These are phyloP conservation scores for Xylariaceae sp. DNA, from an alignment of 2,329 filamentous ascomycete species.

Conservation along the genomic window DNA sequence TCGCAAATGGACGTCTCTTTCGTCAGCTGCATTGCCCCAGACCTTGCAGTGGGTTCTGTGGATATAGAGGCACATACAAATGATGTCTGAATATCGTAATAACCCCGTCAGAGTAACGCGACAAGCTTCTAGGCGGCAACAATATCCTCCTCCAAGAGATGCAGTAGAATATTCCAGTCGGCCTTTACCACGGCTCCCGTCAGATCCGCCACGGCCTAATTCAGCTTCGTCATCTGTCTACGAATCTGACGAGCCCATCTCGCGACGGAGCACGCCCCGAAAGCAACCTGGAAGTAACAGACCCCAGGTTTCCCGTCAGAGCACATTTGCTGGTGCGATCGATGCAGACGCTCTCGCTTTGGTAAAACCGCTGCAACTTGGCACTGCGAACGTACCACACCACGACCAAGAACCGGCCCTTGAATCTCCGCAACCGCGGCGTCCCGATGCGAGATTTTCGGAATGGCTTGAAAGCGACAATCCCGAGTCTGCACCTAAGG, in stretches of 20 bases:
- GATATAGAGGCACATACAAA: slow-evolving; percentile 1
- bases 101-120: background rate
- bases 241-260: slow-evolving; percentile 8
- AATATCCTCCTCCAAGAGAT: slow-evolving; percentile 13
- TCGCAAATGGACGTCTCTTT: background rate
- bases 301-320: background rate
- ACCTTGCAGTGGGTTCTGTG: background rate
- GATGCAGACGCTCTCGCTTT: slow-evolving; percentile 14
- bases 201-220: slow-evolving; percentile 7
- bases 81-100: slow-evolving; percentile 9
- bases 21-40: background rate
- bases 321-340: slow-evolving; percentile 6
- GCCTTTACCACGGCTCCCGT: slow-evolving; percentile 16
- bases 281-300: background rate
- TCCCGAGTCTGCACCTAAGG: background rate
- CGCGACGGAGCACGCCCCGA: background rate
- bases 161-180: slow-evolving; percentile 9
- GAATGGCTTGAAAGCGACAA: slow-evolving; percentile 13
- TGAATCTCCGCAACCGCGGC: slow-evolving; percentile 19
- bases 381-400: slow-evolving; percentile 1
- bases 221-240: slow-evolving; percentile 16
- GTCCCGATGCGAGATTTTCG: slow-evolving; percentile 16
- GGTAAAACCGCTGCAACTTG: slow-evolving; percentile 12
- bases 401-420: slow-evolving; percentile 12
- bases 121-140: background rate